Base-by-base conservation (phyloP, 2,329 filamentous ascomycete species). In the Penicillium sp. region DNA sequence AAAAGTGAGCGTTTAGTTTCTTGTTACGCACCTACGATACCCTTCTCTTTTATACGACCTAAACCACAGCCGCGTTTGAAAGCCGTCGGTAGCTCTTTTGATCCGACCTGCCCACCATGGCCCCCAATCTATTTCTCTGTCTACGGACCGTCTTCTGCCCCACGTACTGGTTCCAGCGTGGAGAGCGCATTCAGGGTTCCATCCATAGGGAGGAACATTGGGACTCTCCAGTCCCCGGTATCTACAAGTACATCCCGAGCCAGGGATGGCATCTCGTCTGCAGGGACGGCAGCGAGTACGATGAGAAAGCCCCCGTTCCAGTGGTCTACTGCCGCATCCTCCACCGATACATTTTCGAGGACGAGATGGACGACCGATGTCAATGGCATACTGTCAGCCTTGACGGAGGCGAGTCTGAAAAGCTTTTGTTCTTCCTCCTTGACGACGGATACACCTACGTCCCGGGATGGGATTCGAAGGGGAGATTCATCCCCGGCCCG, bases 371-470 rank as follows among this genome's bases (percentile, higher is more conserved):
- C 50, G 70, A 76, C 35, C 79, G 82, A 64, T 83, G 82, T 67
- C 77, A 74, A 60, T 76, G 77, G 66, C 77, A 78, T 64, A 70
- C 69, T 15, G 78, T 82, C 59, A 73, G 72, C 19, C 71, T 78
- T 58, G 71, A 73, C 29, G 75, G 76, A 45, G 76, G 75, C 56
- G 76, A 75, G 58, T 70, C 73, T 9, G 71, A 79, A 56, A 70
- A 75, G 64, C 76, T 78, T 19, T 73, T 79, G 60, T 84, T 84
- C 72, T 84, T 84, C 72, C 77, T 74, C 13, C 77, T 84, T 30
- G 82, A 84, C 60, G 79, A 84, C 53, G 81, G 78, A 41, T 69
- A 79, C 50, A 76, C 79, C 57, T 84, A 81, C 81, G 81, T 84
- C 44, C 76, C 81, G 45, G 82, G 79, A 64, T 84, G 81, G 81